These are phyloP conservation scores for barrel medic (Medicago truncatula) DNA, from an alignment of 306 rosid genomes.

Conservation along the genomic window MtrunA17r5.0-ANR NC_053042.1:50396501-50397000, in stretches of 20 bases:
- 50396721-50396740: neutral
- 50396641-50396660: neutral
- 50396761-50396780: neutral
- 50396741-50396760: neutral
- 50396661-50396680: constrained; percentile 4
- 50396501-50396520: constrained; percentile 73
- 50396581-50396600: neutral
- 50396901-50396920: neutral
- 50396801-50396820: neutral
- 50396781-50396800: neutral
- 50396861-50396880: neutral
- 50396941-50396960: neutral
- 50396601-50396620: neutral
- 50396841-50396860: neutral
- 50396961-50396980: neutral
- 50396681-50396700: neutral
- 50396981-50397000: neutral
- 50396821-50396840: neutral
- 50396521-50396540: constrained; percentile 87
- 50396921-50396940: neutral
- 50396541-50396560: constrained; percentile 19
- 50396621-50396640: neutral
- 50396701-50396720: neutral
- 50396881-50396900: constrained; percentile 11
- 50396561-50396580: constrained; percentile 1